Conservation (phyloP, 257 asterid species). For the Rhazya stricta region DNA sequence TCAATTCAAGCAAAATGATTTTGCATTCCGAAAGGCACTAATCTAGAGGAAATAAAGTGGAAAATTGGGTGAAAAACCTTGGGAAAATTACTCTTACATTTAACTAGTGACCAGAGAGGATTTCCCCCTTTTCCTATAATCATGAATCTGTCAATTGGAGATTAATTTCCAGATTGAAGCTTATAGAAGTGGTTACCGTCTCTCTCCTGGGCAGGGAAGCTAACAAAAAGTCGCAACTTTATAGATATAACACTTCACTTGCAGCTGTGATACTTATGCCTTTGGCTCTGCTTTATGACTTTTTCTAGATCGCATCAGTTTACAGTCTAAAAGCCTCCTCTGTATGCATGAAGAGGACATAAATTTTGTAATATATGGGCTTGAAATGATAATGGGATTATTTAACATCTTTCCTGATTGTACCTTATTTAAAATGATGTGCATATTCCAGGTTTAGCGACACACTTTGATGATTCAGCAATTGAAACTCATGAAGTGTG, state of each 20-base stretch:
- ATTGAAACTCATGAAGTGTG: background rate
- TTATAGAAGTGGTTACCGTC: background rate
- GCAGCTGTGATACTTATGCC: background rate
- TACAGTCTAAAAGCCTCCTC: background rate
- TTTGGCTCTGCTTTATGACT: background rate
- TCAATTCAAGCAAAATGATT: background rate
- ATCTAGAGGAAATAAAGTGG: background rate
- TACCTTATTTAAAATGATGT: background rate
- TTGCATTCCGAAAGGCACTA: background rate
- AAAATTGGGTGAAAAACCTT: background rate
- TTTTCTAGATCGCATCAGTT: background rate
- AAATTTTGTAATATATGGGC: background rate
- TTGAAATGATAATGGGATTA: background rate
- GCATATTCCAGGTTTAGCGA: background rate
- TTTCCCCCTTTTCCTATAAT: background rate
- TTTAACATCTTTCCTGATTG: background rate
- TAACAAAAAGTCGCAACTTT: background rate
- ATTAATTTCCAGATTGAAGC: background rate
- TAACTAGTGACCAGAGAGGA: background rate
- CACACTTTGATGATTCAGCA: background rate
- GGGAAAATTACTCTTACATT: background rate
- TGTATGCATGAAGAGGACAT: background rate
- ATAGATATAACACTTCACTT: background rate
- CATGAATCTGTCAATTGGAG: background rate
- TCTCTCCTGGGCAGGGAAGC: background rate